Base-by-base conservation (phyloP, 768 basidiomycete species). In the Termitomyces sp. region DNA sequence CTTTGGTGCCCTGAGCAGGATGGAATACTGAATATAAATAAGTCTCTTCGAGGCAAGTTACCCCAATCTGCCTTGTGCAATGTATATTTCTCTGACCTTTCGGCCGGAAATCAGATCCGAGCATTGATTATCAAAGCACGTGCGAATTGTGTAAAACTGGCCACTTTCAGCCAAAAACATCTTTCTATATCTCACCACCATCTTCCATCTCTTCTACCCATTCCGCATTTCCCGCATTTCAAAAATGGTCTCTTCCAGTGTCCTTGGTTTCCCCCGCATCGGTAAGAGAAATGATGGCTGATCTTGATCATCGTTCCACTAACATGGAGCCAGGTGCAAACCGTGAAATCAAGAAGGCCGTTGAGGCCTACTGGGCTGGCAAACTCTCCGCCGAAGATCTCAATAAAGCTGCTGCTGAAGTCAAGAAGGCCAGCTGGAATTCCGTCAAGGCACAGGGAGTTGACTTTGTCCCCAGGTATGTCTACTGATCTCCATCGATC, bases 361-460 rank as follows among this genome's bases (percentile, higher is more conserved):
- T 97, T 68, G 96, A 98, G 77, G 89, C 93, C 56, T 98, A 98
- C 81, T 99, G 97, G 97, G 92, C 83, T 33, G 90, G 90, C 73
- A 98, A 96, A 74, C 79, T 86, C 71, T 82, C 87, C 60, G 92
- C 85, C 36, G 90, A 91, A 64, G 91, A 94, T 58, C 88, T 99
- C 64, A 86, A 86, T 70, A 90, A 90, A 74, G 85, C 80, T 62
- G 91, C 94, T 65, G 88, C 92, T 64, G 87, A 92, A 53, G 87
- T 94, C 69, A 90, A 88, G 73, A 92, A 92, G 79, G 71, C 83
- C 62, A 91, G 83, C 81, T 99, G 94, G 95, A 85, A 82, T 60
- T 81, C 75, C 64, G 80, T 98, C 77, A 91, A 94, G 80, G 77
- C 80, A 49, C 83, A 85, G 66, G 89, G 91, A 56, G 95, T 98